Percentiles rank a stretch among this genome's conserved stretches.
phyloP scores from a whole-genome alignment of 2,329 filamentous ascomycete species.

The Arthrobotrys iridis region DNA sequence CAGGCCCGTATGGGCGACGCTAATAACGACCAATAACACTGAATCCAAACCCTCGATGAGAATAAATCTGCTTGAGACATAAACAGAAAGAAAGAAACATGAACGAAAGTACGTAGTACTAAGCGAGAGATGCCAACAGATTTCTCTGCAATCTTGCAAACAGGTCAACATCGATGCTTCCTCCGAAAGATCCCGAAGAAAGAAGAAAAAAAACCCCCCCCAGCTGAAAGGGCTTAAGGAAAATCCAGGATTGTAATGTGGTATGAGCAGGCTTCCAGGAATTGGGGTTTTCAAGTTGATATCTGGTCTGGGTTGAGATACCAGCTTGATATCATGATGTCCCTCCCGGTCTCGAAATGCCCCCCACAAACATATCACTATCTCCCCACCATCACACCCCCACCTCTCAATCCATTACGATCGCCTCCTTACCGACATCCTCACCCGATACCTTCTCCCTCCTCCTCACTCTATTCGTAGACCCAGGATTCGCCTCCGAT shows the following conservation, averaged over 20 bases:
- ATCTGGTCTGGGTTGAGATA: too few species aligned
- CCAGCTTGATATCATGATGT: not conserved
- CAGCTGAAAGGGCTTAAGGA: too few species aligned
- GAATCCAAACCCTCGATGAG: not conserved
- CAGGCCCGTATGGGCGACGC: not conserved
- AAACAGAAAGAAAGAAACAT: not conserved
- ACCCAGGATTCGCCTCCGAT: slow-evolving; percentile 26
- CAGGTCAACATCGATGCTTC: too few species aligned
- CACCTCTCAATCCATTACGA: not conserved
- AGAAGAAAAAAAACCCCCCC: too few species aligned
- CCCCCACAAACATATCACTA: not conserved
- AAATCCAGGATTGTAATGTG: not conserved
- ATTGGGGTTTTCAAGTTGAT: too few species aligned
- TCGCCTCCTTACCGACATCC: slow-evolving; percentile 3
- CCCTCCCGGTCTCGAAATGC: not conserved
- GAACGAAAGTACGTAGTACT: too few species aligned
- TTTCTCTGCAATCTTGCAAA: not conserved
- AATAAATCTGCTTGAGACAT: not conserved
- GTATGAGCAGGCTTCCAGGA: not conserved
- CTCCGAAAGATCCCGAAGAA: not conserved
- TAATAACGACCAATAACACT: not conserved
- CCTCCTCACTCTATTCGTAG: not conserved
- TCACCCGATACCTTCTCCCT: not conserved
- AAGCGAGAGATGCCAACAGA: not conserved
- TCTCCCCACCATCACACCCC: not conserved